These are phyloP conservation scores for Rhododendron henanense DNA, from an alignment of 148 eudicot species.

Conservation along the genomic window DNA sequence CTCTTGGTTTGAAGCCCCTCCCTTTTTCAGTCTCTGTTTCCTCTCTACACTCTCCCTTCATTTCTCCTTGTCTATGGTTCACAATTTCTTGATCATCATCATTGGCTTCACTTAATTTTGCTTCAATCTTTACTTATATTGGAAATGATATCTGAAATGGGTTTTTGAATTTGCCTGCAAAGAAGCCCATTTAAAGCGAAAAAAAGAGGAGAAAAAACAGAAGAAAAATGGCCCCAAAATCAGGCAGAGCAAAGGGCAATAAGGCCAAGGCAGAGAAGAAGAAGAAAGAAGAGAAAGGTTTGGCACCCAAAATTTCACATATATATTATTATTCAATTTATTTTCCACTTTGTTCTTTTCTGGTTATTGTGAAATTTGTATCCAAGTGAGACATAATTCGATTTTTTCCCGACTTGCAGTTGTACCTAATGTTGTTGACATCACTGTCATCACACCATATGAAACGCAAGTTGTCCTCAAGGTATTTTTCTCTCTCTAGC, in stretches of 20 bases:
- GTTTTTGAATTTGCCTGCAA: conserved; percentile 16
- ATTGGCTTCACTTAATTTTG: neutral
- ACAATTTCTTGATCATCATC: neutral
- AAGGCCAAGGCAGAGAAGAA: conserved; percentile 71
- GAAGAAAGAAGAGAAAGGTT: conserved; percentile 92
- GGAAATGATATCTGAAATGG: conserved; percentile 9
- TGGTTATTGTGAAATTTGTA: no score
- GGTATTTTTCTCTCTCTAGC: conserved; percentile 28
- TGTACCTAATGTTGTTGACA: conserved; percentile 82
- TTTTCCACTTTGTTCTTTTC: neutral
- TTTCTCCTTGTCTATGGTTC: neutral
- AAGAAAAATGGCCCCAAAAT: conserved; percentile 83
- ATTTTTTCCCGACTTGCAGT: conserved; percentile 39
- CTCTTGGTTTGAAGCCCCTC: neutral
- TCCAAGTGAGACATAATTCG: neutral
- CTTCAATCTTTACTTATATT: neutral
- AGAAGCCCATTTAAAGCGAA: neutral
- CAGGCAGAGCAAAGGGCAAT: conserved; percentile 63
- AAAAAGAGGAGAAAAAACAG: neutral
- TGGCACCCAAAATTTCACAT: neutral
- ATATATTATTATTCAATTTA: neutral
- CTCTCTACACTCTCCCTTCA: neutral
- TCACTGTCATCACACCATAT: conserved; percentile 75
- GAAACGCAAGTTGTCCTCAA: conserved; percentile 79
- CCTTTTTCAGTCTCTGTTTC: conserved; percentile 8